Base-by-base conservation (phyloP, 352 stramenopile genomes). In the Aphanomyces cochlioides region DNA sequence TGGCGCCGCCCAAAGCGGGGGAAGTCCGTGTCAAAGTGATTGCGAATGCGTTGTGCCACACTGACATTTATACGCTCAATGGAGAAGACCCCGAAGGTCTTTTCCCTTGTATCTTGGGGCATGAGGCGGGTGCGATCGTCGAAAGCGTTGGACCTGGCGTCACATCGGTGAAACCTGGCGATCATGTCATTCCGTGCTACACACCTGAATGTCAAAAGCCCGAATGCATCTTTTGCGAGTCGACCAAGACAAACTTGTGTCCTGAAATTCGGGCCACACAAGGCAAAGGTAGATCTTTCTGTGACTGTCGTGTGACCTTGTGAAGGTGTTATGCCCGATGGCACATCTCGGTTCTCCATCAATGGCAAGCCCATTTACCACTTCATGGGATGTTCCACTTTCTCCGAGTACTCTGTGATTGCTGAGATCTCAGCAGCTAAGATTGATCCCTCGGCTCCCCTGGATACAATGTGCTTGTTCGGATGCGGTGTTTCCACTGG, bases 81-180 rank as follows among this genome's bases (percentile, higher is more conserved):
- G 90, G 90, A 6, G 72, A 84, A 59, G 91, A 97, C 78, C 57
- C 81, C 13, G 85, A 93, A 72, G 85, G 87, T 34, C 74, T 96
- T 1, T 98, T 98, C 71, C 92, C 92, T 8, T 94, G 78, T 47
- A 96, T 98, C 71, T 75, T 98, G 36, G 92, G 92, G 10, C 92
- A 98, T 69, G 92, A 98, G 74, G 90, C 84, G 10, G 92, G 88
- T 37, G 90, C 83, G 58, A 81, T 94, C 37, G 89, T 96, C 3
- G 89, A 96, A 73, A 83, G 72, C 1, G 76, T 90, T 1, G 83
- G 83, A 28, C 72, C 81, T 40, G 83, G 83, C 12, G 92, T 98
- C 3, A 90, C 79, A 12, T 82, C 74, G 1, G 84, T 97, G 1
- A 79, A 87, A 60, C 73, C 77, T 0, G 92, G 92, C 19, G 90